A percentile compares a stretch with the other conserved stretches of the same genome.
phyloP scores from a whole-genome alignment of 148 eudicot genomes.

The Salicornia ramosissima region DNA sequence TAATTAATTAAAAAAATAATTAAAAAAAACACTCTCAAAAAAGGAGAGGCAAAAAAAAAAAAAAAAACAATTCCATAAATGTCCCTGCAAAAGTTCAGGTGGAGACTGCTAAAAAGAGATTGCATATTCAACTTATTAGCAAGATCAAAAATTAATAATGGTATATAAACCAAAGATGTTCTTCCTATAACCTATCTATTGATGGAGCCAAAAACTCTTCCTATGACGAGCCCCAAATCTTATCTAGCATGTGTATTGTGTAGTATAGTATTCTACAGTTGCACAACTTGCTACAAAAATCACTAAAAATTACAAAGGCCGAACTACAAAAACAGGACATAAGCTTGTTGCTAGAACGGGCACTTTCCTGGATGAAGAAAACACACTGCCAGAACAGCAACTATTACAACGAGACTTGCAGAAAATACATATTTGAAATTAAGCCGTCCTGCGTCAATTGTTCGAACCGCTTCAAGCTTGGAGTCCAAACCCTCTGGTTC shows the following conservation, averaged over 20 bases:
- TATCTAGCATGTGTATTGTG: background rate
- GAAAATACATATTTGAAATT: conserved; percentile 34
- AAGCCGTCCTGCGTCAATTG: conserved; percentile 66
- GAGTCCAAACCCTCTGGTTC: conserved; percentile 24
- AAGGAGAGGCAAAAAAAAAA: no score
- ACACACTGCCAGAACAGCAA: conserved; percentile 37
- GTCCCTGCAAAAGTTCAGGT: background rate
- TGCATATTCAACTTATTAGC: conserved; percentile 2
- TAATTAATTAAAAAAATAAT: no score
- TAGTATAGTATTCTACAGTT: conserved; percentile 7
- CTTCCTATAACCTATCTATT: background rate
- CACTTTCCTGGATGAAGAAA: conserved; percentile 30
- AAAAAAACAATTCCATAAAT: background rate
- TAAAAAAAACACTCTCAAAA: no score
- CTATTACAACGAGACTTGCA: conserved; percentile 32
- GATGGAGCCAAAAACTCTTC: background rate
- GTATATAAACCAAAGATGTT: background rate
- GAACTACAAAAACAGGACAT: background rate
- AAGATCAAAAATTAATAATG: conserved; percentile 4
- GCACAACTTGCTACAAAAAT: conserved; percentile 10
- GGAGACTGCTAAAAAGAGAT: background rate
- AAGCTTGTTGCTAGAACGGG: conserved; percentile 24
- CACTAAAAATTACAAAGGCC: background rate
- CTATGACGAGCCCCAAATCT: conserved; percentile 3
- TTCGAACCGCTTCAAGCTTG: conserved; percentile 44